phyloP scores from a whole-genome alignment of 768 basidiomycete genomes.

The Podaxis rugospora region DNA sequence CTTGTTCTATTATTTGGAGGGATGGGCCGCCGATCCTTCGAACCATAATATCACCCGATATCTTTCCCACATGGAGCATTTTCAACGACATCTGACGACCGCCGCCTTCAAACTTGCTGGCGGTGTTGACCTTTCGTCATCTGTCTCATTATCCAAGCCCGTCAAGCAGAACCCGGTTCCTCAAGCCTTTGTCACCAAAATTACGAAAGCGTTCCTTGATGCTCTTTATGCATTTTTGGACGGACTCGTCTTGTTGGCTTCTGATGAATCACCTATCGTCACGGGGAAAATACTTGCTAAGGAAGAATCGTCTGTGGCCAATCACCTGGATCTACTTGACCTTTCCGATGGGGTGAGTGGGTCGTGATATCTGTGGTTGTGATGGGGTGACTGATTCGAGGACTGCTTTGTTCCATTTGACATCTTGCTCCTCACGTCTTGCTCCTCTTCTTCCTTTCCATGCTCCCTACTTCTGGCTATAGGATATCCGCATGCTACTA shows the following conservation, averaged over 20 bases:
- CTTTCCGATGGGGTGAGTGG: constrained; percentile 55
- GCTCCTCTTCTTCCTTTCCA: background rate
- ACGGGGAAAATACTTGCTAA: constrained; percentile 30
- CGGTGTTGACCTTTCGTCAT: constrained; percentile 53
- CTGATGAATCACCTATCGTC: constrained; percentile 55
- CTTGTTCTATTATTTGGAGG: constrained; percentile 79
- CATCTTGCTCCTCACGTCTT: background rate
- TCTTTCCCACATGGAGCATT: constrained; percentile 71
- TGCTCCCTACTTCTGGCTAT: constrained; percentile 10
- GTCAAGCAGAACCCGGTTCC: constrained; percentile 60
- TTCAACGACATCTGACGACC: constrained; percentile 75
- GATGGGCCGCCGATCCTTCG: constrained; percentile 66
- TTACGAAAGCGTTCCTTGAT: constrained; percentile 84
- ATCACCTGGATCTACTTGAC: constrained; percentile 55
- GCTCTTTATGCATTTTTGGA: constrained; percentile 82
- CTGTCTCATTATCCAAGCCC: constrained; percentile 43
- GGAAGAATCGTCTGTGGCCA: constrained; percentile 32
- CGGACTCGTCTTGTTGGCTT: constrained; percentile 77
- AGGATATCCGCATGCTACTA: constrained; percentile 86
- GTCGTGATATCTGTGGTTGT: constrained; percentile 8
- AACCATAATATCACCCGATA: constrained; percentile 70
- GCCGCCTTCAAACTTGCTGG: constrained; percentile 78
- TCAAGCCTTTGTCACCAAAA: constrained; percentile 62
- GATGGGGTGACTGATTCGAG: background rate
- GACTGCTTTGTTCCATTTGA: background rate